phyloP scores from a whole-genome alignment of 257 asterid genomes.

The Gentiana straminea region DNA sequence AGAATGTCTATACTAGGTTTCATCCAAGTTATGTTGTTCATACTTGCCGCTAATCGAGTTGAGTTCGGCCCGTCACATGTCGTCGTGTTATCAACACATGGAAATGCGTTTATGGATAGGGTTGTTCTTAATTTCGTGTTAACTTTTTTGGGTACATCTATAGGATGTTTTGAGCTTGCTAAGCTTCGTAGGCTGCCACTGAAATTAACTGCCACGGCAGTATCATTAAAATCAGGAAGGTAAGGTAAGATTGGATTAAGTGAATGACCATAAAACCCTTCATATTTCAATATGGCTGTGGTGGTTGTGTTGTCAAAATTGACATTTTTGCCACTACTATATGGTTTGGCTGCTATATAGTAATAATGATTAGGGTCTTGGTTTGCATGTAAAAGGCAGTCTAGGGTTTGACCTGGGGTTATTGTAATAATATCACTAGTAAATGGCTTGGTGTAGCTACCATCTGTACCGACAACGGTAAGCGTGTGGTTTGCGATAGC shows the following conservation, averaged over 20 bases:
- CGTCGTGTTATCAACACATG: not conserved
- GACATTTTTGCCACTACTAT: not conserved
- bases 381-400: slow-evolving; percentile 10
- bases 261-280: not conserved
- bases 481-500: slow-evolving; percentile 12
- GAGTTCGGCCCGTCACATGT: slow-evolving; percentile 13
- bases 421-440: slow-evolving; percentile 5
- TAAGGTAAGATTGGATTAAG: slow-evolving; percentile 4
- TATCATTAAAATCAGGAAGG: slow-evolving; percentile 9
- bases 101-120: slow-evolving; percentile 12
- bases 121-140: not conserved
- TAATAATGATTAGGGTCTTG: slow-evolving; percentile 6
- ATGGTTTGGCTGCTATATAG: slow-evolving; percentile 18
- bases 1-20: slow-evolving; percentile 35
- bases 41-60: slow-evolving; percentile 27
- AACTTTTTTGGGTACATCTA: slow-evolving; percentile 13
- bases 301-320: slow-evolving; percentile 10
- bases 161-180: slow-evolving; percentile 11
- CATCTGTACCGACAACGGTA: slow-evolving; percentile 18
- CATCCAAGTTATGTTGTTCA: slow-evolving; percentile 44
- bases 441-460: slow-evolving; percentile 12
- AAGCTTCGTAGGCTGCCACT: slow-evolving; percentile 16
- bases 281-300: slow-evolving; percentile 13
- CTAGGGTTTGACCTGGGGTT: slow-evolving; percentile 21
- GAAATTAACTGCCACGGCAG: not conserved